Percentiles rank a stretch among this genome's conserved stretches.
phyloP scores from a whole-genome alignment of 2,329 filamentous ascomycete genomes.

The Epichloe sp. region DNA sequence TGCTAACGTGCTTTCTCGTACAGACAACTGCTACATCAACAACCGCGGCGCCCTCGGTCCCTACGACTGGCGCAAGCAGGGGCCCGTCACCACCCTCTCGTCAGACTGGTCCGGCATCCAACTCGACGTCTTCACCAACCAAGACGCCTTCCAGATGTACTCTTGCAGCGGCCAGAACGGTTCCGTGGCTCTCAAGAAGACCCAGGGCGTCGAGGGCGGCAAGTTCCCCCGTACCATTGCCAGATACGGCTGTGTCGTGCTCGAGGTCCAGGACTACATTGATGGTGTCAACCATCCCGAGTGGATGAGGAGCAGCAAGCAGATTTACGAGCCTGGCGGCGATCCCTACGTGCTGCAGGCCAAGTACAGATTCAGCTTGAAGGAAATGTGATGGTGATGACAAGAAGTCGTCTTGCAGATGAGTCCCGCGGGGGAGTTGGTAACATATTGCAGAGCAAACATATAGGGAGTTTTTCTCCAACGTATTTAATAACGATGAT shows the following conservation, averaged over 20 bases:
- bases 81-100: constrained; percentile 52
- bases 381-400: constrained; percentile 9
- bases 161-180: constrained; percentile 69
- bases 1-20: not conserved
- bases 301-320: constrained; percentile 55
- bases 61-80: constrained; percentile 49
- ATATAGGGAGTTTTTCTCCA: not conserved
- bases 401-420: not conserved
- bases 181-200: constrained; percentile 52
- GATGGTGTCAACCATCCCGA: constrained; percentile 85
- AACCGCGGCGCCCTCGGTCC: constrained; percentile 44
- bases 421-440: not conserved
- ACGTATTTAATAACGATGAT: not conserved
- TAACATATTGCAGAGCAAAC: no score
- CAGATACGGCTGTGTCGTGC: constrained; percentile 73
- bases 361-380: constrained; percentile 45
- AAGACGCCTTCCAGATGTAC: constrained; percentile 82
- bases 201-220: constrained; percentile 45
- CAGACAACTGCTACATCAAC: constrained; percentile 56
- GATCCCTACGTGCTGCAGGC: constrained; percentile 50
- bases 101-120: constrained; percentile 71
- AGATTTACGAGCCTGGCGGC: constrained; percentile 46
- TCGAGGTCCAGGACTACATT: constrained; percentile 91
- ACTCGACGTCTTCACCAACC: constrained; percentile 69
- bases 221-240: constrained; percentile 49